phyloP scores from a whole-genome alignment of 805 yeast species.

The Hanseniaspora vineae region DNA sequence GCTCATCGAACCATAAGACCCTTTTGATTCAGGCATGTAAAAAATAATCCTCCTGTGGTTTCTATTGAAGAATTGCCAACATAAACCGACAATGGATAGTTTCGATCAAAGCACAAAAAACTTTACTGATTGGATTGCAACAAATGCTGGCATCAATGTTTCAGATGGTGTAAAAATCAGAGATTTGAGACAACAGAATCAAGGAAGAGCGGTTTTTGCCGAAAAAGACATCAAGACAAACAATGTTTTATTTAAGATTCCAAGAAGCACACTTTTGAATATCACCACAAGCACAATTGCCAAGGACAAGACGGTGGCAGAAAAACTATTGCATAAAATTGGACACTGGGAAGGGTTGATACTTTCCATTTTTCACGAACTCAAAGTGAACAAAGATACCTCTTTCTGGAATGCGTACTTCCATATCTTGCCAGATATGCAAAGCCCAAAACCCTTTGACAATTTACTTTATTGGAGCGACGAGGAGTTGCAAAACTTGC shows the following conservation, averaged over 20 bases:
- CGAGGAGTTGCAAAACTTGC: constrained; percentile 39
- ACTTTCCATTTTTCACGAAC: constrained; percentile 51
- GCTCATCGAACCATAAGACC: too few species aligned
- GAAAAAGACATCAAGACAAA: constrained; percentile 42
- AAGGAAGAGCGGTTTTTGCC: constrained; percentile 76
- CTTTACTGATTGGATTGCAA: constrained; percentile 34
- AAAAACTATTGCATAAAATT: constrained; percentile 24
- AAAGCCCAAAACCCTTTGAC: constrained; percentile 27
- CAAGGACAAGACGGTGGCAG: constrained; percentile 9
- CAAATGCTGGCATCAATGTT: constrained; percentile 29
- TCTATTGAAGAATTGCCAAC: background rate
- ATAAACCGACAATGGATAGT: constrained; percentile 5
- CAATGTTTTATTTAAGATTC: constrained; percentile 59
- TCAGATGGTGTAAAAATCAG: constrained; percentile 45
- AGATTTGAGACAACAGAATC: constrained; percentile 44
- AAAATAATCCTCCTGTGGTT: too few species aligned
- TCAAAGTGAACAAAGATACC: constrained; percentile 28
- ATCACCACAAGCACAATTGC: background rate
- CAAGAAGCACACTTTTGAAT: constrained; percentile 44
- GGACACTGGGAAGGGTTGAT: constrained; percentile 74
- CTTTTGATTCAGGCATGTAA: too few species aligned
- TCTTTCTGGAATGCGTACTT: constrained; percentile 65
- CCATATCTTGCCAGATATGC: constrained; percentile 44
- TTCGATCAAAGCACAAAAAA: constrained; percentile 24
- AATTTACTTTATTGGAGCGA: constrained; percentile 73